A percentile compares a stretch with the other conserved stretches of the same genome.
Evolutionary conservation across 2,329 filamentous ascomycete species (phyloP).

Genomic region (Microdochium bolleyi): DNA sequence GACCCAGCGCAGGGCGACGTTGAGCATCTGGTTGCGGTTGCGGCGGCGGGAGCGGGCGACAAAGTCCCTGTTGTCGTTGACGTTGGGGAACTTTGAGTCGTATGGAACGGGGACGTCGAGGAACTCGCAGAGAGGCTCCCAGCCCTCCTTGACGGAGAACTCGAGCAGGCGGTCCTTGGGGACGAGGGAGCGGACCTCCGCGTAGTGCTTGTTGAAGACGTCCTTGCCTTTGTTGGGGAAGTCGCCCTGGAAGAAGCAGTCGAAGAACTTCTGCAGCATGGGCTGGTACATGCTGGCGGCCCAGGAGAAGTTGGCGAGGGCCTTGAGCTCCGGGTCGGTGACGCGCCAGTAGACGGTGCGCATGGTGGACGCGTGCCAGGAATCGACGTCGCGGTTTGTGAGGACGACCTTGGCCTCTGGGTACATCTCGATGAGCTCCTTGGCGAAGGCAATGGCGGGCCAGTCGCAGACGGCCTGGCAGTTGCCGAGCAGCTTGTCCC

Average conservation of each 20-base stretch:
- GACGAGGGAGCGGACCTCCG: constrained; percentile 17
- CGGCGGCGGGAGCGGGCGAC: constrained; percentile 32
- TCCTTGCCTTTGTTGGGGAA: constrained; percentile 59
- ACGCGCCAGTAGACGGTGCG: constrained; percentile 62
- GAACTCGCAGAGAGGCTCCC: constrained; percentile 27
- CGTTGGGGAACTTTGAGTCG: constrained; percentile 30
- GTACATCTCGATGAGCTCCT: constrained; percentile 64
- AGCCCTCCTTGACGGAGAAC: constrained; percentile 22
- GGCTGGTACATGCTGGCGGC: constrained; percentile 61
- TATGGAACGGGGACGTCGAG: constrained; percentile 22
- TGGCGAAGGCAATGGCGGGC: constrained; percentile 59
- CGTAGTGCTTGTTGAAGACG: constrained; percentile 37
- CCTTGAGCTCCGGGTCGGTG: constrained; percentile 52
- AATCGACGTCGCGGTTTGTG: constrained; percentile 57
- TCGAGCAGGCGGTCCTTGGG: constrained; percentile 20
- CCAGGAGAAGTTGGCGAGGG: constrained; percentile 52
- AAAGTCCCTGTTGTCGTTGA: constrained; percentile 39
- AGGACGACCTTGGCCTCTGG: constrained; percentile 66
- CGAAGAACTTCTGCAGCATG: constrained; percentile 63
- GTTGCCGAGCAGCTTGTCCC: constrained; percentile 60
- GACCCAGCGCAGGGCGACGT: constrained; percentile 31
- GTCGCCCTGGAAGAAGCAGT: constrained; percentile 59
- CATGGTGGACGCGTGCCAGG: constrained; percentile 54
- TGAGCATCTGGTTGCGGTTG: constrained; percentile 39
- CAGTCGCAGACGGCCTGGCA: constrained; percentile 63